These are phyloP conservation scores for Myriosclerotinia scirpicola DNA, from an alignment of 2,329 filamentous ascomycete species.

Conservation along the genomic window DNA sequence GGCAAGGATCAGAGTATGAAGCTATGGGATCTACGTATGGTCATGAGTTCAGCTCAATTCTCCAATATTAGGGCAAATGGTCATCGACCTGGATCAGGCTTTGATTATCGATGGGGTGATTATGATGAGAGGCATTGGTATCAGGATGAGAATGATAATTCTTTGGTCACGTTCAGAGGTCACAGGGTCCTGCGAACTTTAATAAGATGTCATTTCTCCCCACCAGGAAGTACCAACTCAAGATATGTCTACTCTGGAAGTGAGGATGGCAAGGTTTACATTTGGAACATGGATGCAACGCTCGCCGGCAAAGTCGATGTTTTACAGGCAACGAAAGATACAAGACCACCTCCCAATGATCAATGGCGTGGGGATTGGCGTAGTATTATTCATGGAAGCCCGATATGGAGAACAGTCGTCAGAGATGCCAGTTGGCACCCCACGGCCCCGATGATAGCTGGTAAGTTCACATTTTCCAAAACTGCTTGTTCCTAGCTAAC, in stretches of 20 bases:
- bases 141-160: slow-evolving; percentile 82
- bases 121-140: slow-evolving; percentile 57
- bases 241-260: slow-evolving; percentile 93
- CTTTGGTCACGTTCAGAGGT: slow-evolving; percentile 87
- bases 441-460: slow-evolving; percentile 61
- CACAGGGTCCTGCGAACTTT: slow-evolving; percentile 87
- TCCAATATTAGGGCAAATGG: slow-evolving; percentile 55
- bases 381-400: slow-evolving; percentile 34
- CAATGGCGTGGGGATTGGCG: slow-evolving; percentile 26
- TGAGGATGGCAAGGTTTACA: slow-evolving; percentile 82
- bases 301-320: slow-evolving; percentile 78
- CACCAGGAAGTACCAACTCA: slow-evolving; percentile 79
- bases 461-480: slow-evolving; percentile 23
- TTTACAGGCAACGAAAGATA: slow-evolving; percentile 63
- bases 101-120: slow-evolving; percentile 73
- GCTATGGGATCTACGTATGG: slow-evolving; percentile 91
- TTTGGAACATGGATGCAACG: slow-evolving; percentile 93
- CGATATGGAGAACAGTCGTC: slow-evolving; percentile 64
- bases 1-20: slow-evolving; percentile 97
- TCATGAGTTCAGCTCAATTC: slow-evolving; percentile 71
- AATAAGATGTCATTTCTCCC: slow-evolving; percentile 94
- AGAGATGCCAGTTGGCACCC: slow-evolving; percentile 74
- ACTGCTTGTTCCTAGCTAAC: slow-evolving; percentile 23
- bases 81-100: slow-evolving; percentile 56
- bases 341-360: slow-evolving; percentile 49